Base-by-base conservation (phyloP, 352 stramenopile species). In the Phytophthora hibernalis region DNA sequence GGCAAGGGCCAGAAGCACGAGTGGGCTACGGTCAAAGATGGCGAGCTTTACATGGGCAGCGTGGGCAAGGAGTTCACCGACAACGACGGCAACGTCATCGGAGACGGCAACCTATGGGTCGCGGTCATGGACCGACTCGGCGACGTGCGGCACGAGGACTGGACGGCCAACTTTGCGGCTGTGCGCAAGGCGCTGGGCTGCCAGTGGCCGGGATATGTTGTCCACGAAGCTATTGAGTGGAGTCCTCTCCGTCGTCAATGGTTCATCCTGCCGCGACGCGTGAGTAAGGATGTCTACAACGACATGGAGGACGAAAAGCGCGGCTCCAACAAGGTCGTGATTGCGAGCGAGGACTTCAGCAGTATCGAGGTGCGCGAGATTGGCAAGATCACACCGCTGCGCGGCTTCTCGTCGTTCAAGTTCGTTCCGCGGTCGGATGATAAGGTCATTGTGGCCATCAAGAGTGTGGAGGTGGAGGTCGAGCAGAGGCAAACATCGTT, bases 1-100 rank as follows among this genome's bases (percentile, higher is more conserved):
- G 90, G 97, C 53, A 99, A 99, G 82, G 97, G 97, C 15, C 98
- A 99, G 88, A 99, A 99, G 75, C 97, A 96, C 79, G 98, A 99
- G 82, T 99, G 98, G 98, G 93, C 96, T 4, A 99, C 97, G 0
- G 95, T 99, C 58, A 99, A 99, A 77, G 95, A 99, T 77, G 95
- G 87, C 33, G 91, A 99, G 74, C 81, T 99, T n/a, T 98, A 96
- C 61, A 96, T 99, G 76, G 98, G 98, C 43, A 98, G 87, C 57
- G 93, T 98, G 15, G 95, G 95, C 59, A 98, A 98, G 77, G 94
- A 98, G 74, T 98, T 94, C 69, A 98, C 92, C 0, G 85, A 95
- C 64, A 87, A 87, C 52, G 85, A 97, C 71, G 97, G 96, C 52
- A 86, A 85, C 24, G 86, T 99, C 66, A 82, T 97, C 15, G 96